Conservation (phyloP, 495 filamentous ascomycete species). For the Articulospora tetracladia region DNA sequence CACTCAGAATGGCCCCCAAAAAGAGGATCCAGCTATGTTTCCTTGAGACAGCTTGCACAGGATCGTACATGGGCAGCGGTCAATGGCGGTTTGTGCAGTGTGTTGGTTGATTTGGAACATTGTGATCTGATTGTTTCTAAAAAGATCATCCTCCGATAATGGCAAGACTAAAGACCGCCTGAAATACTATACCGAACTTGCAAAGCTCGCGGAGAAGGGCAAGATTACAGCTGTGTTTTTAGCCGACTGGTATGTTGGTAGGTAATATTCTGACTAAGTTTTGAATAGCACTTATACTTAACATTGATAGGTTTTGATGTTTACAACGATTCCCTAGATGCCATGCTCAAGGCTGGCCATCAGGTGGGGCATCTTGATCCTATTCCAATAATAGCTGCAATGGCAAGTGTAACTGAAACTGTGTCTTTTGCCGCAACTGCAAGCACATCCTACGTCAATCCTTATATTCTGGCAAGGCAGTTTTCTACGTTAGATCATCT, state of each 20-base stretch:
- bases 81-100: conserved; percentile 4
- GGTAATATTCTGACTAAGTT: neutral
- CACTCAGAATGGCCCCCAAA: neutral
- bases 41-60: conserved; percentile 7
- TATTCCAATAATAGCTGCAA: neutral
- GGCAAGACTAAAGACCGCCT: conserved; percentile 1
- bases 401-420: conserved; percentile 22
- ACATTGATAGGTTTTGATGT: neutral
- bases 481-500: conserved; percentile 52
- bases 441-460: conserved; percentile 43
- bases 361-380: neutral
- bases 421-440: conserved; percentile 44
- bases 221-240: conserved; percentile 9
- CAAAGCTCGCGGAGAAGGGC: conserved; percentile 3
- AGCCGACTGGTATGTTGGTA: conserved; percentile 4
- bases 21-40: conserved; percentile 11
- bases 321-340: neutral
- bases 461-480: conserved; percentile 43
- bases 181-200: conserved; percentile 1
- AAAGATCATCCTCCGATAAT: conserved; percentile 18
- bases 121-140: conserved; percentile 35
- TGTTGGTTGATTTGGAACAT: neutral
- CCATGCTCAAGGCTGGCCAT: neutral
- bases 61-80: neutral
- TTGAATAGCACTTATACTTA: neutral